A percentile compares a stretch with the other conserved stretches of the same genome.
Evolutionary conservation across 2,329 filamentous ascomycete species (phyloP).

Genomic region (Biscogniauxia marginata): DNA sequence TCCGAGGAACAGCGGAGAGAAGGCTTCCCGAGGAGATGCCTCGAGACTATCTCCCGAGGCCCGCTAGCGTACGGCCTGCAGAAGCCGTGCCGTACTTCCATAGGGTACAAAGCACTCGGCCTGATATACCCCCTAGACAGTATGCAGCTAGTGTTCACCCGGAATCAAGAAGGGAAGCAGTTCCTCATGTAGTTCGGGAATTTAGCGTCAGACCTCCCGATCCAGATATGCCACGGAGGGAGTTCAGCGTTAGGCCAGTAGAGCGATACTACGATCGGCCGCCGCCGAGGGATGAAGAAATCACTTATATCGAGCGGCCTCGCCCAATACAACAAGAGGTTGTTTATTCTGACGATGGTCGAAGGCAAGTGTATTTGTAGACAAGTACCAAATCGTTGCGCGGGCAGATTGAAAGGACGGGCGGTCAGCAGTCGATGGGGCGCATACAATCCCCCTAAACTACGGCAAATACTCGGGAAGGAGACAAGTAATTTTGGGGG

Average conservation of each 20-base stretch:
- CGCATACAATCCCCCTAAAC: not conserved
- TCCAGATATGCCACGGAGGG: constrained; percentile 33
- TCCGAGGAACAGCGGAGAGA: constrained; percentile 42
- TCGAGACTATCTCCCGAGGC: constrained; percentile 53
- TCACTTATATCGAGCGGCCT: constrained; percentile 46
- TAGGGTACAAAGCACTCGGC: constrained; percentile 43
- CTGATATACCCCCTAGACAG: constrained; percentile 45
- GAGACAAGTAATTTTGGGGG: not conserved
- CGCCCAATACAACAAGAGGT: constrained; percentile 42
- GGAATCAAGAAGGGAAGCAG: constrained; percentile 37
- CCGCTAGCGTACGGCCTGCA: constrained; percentile 57
- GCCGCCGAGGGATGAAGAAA: constrained; percentile 36
- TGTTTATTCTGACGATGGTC: constrained; percentile 43
- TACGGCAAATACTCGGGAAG: not conserved
- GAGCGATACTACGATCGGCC: constrained; percentile 45
- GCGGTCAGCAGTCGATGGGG: not conserved
- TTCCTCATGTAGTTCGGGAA: constrained; percentile 28
- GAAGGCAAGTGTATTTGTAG: constrained; percentile 31
- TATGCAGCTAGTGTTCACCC: constrained; percentile 44
- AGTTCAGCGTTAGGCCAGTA: constrained; percentile 43
- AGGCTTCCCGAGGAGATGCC: constrained; percentile 46
- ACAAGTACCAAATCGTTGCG: constrained; percentile 1
- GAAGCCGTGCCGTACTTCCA: constrained; percentile 46
- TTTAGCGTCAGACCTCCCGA: constrained; percentile 35
- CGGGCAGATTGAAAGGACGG: not conserved